phyloP scores from a whole-genome alignment of 164 flowering plant species.

The Buxus sempervirens region DNA sequence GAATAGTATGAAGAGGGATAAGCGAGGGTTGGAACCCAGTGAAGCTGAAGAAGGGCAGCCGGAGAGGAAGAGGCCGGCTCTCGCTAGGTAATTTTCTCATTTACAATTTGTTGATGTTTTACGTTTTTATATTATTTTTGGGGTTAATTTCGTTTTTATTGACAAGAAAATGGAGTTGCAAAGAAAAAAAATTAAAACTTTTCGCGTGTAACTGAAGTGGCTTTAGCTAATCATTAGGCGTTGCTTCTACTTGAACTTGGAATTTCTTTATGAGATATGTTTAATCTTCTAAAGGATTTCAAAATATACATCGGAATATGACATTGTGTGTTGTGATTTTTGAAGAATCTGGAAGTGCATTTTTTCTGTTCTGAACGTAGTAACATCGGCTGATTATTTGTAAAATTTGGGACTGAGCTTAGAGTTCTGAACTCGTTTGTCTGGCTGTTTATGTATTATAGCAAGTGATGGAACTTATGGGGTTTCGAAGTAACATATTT shows the following conservation, averaged over 20 bases:
- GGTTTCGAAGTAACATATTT: too few species aligned
- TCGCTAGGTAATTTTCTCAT: constrained; percentile 56
- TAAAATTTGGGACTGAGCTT: too few species aligned
- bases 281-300: neutral
- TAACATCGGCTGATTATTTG: neutral
- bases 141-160: neutral
- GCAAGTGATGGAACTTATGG: neutral
- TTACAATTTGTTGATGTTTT: neutral
- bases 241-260: neutral
- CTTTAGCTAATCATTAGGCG: neutral
- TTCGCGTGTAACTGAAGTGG: neutral
- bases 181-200: neutral
- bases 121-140: neutral
- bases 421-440: too few species aligned
- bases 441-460: neutral
- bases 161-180: too few species aligned
- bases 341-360: neutral
- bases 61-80: constrained; percentile 74
- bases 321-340: neutral
- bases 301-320: neutral
- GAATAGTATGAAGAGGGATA: constrained; percentile 49
- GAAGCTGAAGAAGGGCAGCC: constrained; percentile 57
- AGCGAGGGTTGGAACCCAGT: constrained; percentile 53
- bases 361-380: neutral
- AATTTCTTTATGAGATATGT: neutral